Evolutionary conservation across 2,329 filamentous ascomycete genomes (phyloP), one percentile per base, ranked within the genome.

Genomic region (Paraphoma chrysanthemicola): DNA sequence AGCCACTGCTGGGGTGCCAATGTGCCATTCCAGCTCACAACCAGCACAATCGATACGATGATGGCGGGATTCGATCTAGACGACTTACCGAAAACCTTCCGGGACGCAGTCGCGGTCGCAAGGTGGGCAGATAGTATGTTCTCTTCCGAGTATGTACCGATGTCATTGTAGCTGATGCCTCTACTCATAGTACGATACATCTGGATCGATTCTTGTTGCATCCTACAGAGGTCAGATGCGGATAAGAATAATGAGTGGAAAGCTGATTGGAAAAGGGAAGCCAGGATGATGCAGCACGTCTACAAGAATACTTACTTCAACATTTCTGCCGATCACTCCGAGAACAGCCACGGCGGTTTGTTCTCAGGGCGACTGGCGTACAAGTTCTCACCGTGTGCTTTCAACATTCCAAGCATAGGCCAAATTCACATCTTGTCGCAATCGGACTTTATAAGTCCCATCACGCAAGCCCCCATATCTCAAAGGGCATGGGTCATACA

Each of bases 171-270:
- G 6, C 33, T 36, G 33, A 36, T 14, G 14, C 33, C 10, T 14
- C 3, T 36, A 14, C 6, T 3, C 7, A 36, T 16, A 50, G 48
- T 54, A 6, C 45, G 39, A n/a, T 54, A 54, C 16, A 54, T 54
- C n/a, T 54, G 52, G 52, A 54, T 54, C 12, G 52, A 54, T 38
- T 49, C 45, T 23, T 49, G 45, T 41, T 54, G 52, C 41, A 54
- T 54, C 28, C 44, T 49, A 16, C 52, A 49, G 39, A 28, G 23
- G 1, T 54, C 52, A 16, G 4, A 28, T 12, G 44, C 30, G 10
- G 33, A 36, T 36, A 14, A 10, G 14, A 36, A 36, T 6, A 14
- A 36, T 10, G 33, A 36, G 14, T 36, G 14, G 10, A 36, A 36
- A 14, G 3, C 14, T 6, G 52, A 54, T 30, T 54, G 52, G 52